Base-by-base conservation (phyloP, 352 stramenopile genomes). In the Globisporangium camurandrum region DNA sequence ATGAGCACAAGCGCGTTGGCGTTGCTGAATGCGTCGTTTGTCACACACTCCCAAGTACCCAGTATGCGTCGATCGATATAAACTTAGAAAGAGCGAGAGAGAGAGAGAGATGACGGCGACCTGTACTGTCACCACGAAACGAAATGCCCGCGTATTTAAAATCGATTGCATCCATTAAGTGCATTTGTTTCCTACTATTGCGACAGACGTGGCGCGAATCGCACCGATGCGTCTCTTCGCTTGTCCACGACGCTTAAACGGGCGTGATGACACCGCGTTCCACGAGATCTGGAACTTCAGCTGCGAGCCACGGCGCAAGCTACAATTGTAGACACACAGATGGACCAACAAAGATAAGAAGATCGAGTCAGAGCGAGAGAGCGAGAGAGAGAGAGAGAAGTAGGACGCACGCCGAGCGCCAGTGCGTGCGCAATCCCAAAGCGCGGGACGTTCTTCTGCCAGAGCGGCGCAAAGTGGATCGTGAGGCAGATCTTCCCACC, bases 401-500 rank as follows among this genome's bases (percentile, higher is more conserved):
- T 12, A 31, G 37, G 28, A 59, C 76, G 51, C 68, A 92, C 81
- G 9, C 85, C 85, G 19, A 95, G 75, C 3, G 83, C 79, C 24
- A 95, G 64, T 1, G 84, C 83, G 52, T 95, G 85, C 1, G 85
- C 85, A 30, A 94, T 72, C 43, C 85, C 85, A 46, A 95, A 95
- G 28, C 78, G 75, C 24, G 85, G 85, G 49, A 90, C 73, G 54
- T 95, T 95, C 61, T 88, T 88, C 52, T 91, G 78, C 85, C 85
- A 95, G 20, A 95, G 55, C n/a, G 85, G 85, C 20, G 86, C 72
- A 49, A 95, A 95, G 64, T 95, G 85, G 52, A 93, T 84, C 8
- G 80, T 91, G 19, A 95, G 49, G 51, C 85, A 95, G 57, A 95
- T 95, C 53, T 94, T 93, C 31, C 85, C 83, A 7, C 85, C 85